Percentiles rank a stretch among this genome's conserved stretches.
phyloP scores from a whole-genome alignment of 1,139 yeast species.

The Candida smagusa region DNA sequence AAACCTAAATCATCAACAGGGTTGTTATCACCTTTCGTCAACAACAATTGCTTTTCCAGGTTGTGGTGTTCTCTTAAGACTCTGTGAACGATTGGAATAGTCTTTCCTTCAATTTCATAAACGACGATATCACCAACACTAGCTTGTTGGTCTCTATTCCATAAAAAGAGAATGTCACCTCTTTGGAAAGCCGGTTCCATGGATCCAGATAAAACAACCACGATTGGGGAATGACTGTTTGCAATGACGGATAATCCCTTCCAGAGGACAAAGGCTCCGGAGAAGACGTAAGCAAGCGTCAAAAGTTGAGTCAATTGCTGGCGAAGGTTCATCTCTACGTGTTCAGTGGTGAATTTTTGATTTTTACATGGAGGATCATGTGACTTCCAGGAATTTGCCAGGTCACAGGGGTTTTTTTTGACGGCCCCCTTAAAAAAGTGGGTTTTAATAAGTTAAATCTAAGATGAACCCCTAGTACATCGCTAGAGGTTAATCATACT shows the following conservation, averaged over 20 bases:
- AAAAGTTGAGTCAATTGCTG: constrained; percentile 55
- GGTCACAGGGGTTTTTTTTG: no score
- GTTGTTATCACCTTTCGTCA: constrained; percentile 97
- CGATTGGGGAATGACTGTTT: constrained; percentile 89
- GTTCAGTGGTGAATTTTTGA: neutral
- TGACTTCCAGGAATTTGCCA: neutral
- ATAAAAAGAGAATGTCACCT: constrained; percentile 87
- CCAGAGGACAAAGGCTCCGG: constrained; percentile 93
- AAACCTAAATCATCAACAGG: constrained; percentile 86
- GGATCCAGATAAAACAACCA: constrained; percentile 94
- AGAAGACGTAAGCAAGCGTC: constrained; percentile 70
- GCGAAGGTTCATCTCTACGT: constrained; percentile 37
- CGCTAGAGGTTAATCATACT: no score
- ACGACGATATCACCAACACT: constrained; percentile 95
- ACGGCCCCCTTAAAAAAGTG: neutral
- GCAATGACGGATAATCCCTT: constrained; percentile 75
- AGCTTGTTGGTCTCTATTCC: constrained; percentile 73
- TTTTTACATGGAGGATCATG: neutral
- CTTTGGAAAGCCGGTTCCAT: constrained; percentile 99
- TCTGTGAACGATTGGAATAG: constrained; percentile 94
- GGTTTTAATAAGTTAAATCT: neutral
- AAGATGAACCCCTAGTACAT: no score
- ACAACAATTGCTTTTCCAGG: constrained; percentile 60
- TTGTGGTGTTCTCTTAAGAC: constrained; percentile 78
- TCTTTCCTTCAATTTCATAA: constrained; percentile 77